Evolutionary conservation across 1,139 yeast species (phyloP).

Genomic region (Lodderomyces metapsilosis): DNA sequence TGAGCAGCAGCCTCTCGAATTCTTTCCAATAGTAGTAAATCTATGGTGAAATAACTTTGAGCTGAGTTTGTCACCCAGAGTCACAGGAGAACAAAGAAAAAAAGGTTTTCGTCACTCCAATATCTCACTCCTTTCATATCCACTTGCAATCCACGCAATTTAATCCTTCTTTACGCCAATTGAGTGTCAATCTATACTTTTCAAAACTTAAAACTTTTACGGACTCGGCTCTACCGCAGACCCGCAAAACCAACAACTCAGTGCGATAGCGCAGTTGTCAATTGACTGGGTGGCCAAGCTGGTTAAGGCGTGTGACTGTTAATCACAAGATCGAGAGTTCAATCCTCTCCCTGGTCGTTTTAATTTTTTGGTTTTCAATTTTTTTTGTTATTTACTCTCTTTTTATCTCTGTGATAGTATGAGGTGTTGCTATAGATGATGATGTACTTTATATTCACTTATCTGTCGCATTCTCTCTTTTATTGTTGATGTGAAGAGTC

Average conservation of each 20-base stretch:
- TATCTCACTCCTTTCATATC: too few relatives aligned
- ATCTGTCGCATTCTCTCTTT: background rate
- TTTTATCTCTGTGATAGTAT: background rate
- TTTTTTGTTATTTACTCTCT: background rate
- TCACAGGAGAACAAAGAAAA: too few relatives aligned
- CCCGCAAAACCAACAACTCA: background rate
- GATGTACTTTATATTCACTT: too few relatives aligned
- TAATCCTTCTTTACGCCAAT: too few relatives aligned
- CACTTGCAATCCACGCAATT: too few relatives aligned
- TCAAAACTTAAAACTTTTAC: background rate
- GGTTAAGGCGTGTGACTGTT: constrained; percentile 3
- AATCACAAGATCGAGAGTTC: constrained; percentile 3
- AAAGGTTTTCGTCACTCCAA: too few relatives aligned
- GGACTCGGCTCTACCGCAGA: background rate
- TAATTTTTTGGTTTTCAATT: background rate
- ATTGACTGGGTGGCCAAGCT: constrained; percentile 2
- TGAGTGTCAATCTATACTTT: too few relatives aligned
- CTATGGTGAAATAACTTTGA: too few relatives aligned
- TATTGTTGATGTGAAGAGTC: background rate
- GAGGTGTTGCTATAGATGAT: too few relatives aligned
- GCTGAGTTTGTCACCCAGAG: too few relatives aligned
- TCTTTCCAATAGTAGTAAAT: too few relatives aligned
- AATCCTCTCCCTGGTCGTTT: constrained; percentile 3
- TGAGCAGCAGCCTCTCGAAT: too few relatives aligned
- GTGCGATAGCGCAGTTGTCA: constrained; percentile 1